Evolutionary conservation across 129 eudicot genomes (phyloP).

Genomic region (Pseudognaphalium luteoalbum): DNA sequence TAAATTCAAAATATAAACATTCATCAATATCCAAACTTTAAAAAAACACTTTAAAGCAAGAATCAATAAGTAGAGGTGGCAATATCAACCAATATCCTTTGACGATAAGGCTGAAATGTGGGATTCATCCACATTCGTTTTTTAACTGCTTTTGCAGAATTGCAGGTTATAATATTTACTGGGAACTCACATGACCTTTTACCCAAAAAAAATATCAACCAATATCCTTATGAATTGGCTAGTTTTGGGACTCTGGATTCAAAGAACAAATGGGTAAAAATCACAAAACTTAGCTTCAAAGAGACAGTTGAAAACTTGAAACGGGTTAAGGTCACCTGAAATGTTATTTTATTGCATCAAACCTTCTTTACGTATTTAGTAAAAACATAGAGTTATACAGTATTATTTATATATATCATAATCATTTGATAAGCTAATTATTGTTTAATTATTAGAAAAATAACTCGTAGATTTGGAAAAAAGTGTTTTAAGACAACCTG

Average conservation of each 20-base stretch:
- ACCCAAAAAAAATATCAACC: background rate
- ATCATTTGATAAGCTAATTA: no score
- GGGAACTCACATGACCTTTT: no score
- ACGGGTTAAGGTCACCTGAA: background rate
- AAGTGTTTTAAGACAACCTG: no score
- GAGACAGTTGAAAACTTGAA: background rate
- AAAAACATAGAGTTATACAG: no score
- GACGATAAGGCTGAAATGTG: no score
- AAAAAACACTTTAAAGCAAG: slow-evolving; percentile 7
- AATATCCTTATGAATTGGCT: background rate
- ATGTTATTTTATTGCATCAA: background rate
- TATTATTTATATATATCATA: no score
- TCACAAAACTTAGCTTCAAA: background rate
- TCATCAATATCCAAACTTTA: slow-evolving; percentile 15
- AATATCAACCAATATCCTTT: background rate
- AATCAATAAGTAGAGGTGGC: background rate
- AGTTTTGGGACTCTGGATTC: background rate
- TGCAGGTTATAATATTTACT: no score
- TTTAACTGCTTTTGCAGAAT: no score
- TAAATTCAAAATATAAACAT: slow-evolving; percentile 32
- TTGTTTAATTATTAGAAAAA: no score
- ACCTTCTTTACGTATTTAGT: no score
- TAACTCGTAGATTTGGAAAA: no score
- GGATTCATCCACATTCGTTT: no score
- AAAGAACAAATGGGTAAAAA: background rate